Percentiles rank a stretch among this genome's conserved stretches.
These are phyloP conservation scores for Chrysoporthe deuterocubensis DNA, from an alignment of 2,329 filamentous ascomycete genomes.

Conservation along the genomic window DNA sequence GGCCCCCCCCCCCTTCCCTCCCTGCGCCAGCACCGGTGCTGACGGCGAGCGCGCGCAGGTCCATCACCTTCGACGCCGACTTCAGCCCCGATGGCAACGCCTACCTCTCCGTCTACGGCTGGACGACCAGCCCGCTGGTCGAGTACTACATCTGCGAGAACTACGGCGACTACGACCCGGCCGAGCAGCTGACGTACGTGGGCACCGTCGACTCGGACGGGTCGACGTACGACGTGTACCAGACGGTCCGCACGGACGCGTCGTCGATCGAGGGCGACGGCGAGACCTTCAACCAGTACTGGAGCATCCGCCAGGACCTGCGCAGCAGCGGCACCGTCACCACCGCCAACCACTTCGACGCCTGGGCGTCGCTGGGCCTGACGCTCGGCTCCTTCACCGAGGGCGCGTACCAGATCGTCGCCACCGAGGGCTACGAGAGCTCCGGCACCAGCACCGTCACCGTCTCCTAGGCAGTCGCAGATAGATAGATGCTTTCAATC, in stretches of 20 bases:
- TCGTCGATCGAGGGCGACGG: slow-evolving; percentile 55
- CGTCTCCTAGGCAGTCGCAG: slow-evolving; percentile 25
- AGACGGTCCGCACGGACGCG: slow-evolving; percentile 41
- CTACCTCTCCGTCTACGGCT: slow-evolving; percentile 42
- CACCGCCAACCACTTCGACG: slow-evolving; percentile 55
- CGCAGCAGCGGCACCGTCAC: slow-evolving; percentile 54
- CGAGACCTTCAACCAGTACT: slow-evolving; percentile 54
- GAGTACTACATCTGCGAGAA: slow-evolving; percentile 44
- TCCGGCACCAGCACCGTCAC: slow-evolving; percentile 50
- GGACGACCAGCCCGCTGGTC: slow-evolving; percentile 43
- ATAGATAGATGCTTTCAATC: not conserved
- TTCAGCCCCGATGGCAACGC: slow-evolving; percentile 33
- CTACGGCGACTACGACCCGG: slow-evolving; percentile 48
- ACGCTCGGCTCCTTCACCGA: slow-evolving; percentile 49
- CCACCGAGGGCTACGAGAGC: slow-evolving; percentile 57
- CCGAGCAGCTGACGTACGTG: slow-evolving; percentile 39
- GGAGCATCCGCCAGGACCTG: slow-evolving; percentile 53
- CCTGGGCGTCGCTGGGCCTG: slow-evolving; percentile 51
- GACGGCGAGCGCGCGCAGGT: slow-evolving; percentile 48
- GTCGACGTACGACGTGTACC: slow-evolving; percentile 43
- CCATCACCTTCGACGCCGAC: slow-evolving; percentile 26
- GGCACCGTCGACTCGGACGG: slow-evolving; percentile 41
- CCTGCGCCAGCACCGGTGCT: not conserved
- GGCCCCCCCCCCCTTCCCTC: too few species aligned
- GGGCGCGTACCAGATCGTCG: slow-evolving; percentile 53